Conservation (phyloP, 2,329 filamentous ascomycete species). For the Lecanosticta acicola region DNA sequence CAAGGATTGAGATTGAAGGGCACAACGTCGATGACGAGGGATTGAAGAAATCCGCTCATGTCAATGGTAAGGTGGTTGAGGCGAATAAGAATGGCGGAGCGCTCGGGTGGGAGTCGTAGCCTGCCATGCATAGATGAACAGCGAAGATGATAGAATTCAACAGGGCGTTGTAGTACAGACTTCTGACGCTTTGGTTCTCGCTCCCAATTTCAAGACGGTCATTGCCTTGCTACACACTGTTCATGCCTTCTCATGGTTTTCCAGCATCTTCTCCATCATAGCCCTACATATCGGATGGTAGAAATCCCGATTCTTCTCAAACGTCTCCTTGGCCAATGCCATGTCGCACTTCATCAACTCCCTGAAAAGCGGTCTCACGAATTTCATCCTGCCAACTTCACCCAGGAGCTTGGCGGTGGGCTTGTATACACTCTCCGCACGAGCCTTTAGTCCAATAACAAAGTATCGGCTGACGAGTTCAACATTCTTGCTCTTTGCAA, state of each 20-base stretch:
- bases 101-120: background rate
- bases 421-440: conserved; percentile 62
- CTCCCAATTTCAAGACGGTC: no score
- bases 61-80: background rate
- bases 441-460: conserved; percentile 68
- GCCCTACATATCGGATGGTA: conserved; percentile 89
- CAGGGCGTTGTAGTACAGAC: no score
- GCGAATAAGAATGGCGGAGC: background rate
- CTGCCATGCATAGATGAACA: no score
- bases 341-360: conserved; percentile 69
- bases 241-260: conserved; percentile 13
- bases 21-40: background rate
- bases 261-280: conserved; percentile 68
- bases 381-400: conserved; percentile 91
- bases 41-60: background rate
- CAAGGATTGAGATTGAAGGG: background rate
- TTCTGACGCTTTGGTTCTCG: no score
- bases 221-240: background rate
- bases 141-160: no score
- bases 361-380: conserved; percentile 79
- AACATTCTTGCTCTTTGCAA: conserved; percentile 71
- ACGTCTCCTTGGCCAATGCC: conserved; percentile 70
- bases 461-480: conserved; percentile 80
- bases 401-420: conserved; percentile 71
- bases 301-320: conserved; percentile 81